Percentiles rank a stretch among this genome's conserved stretches.
These are phyloP conservation scores for Eucalyptus sp. DNA, from an alignment of 345 rosid genomes.

Conservation along the genomic window DNA sequence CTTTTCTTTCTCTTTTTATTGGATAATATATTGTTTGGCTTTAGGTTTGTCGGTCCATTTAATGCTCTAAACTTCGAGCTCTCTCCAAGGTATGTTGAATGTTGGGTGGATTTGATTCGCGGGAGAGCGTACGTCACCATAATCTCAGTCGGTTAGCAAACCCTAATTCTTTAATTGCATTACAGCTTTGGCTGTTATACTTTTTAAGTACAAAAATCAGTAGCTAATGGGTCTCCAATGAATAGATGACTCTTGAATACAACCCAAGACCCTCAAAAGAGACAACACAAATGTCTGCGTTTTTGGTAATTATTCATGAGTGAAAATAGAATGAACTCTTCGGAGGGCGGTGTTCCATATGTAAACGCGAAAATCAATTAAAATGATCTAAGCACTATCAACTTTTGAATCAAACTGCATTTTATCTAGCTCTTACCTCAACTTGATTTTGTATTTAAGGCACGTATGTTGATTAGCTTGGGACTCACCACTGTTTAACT, in stretches of 20 bases:
- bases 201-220: neutral
- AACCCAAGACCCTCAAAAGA: neutral
- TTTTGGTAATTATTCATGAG: neutral
- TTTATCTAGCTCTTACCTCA: neutral
- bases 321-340: neutral
- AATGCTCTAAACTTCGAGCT: neutral
- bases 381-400: neutral
- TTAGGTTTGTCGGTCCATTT: neutral
- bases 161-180: neutral
- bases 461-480: neutral
- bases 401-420: neutral
- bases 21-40: neutral
- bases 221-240: neutral
- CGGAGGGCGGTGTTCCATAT: neutral
- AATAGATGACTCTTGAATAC: neutral
- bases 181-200: neutral
- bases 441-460: neutral
- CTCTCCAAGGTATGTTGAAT: neutral
- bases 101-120: neutral
- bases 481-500: neutral
- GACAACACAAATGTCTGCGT: neutral
- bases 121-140: neutral
- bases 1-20: neutral
- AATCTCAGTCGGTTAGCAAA: neutral
- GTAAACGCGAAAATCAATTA: neutral